Evolutionary conservation across 1,284 basidiomycete genomes (phyloP).

Genomic region (Tilletia indica): DNA sequence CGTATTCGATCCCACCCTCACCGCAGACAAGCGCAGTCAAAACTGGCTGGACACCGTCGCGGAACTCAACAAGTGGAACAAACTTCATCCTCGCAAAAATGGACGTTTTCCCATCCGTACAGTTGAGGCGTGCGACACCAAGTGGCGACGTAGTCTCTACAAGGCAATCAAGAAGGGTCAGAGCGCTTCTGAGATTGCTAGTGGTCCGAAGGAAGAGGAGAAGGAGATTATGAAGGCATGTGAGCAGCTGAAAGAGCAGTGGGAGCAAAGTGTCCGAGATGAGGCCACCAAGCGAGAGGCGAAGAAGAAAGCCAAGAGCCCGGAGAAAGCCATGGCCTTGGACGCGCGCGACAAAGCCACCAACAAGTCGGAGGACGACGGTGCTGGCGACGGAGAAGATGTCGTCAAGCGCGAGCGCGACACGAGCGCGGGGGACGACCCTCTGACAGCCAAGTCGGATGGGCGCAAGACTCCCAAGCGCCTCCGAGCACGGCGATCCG

Average conservation of each 20-base stretch:
- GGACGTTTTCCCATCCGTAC: not conserved
- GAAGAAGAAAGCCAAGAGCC: slow-evolving; percentile 5
- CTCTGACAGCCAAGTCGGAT: not conserved
- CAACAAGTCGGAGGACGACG: no score
- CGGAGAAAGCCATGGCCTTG: not conserved
- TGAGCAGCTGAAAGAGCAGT: not conserved
- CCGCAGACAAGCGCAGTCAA: not conserved
- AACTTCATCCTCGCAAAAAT: not conserved
- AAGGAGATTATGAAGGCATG: not conserved
- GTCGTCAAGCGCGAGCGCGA: no score
- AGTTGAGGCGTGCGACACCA: not conserved
- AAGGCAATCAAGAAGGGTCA: not conserved
- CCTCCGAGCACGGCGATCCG: not conserved
- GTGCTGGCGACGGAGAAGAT: no score
- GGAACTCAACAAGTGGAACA: not conserved
- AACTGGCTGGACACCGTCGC: not conserved
- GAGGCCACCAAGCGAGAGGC: not conserved
- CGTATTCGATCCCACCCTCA: not conserved
- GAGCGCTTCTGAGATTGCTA: not conserved
- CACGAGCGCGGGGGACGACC: not conserved
- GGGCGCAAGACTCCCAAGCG: not conserved
- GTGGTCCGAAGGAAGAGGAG: not conserved
- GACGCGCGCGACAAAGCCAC: not conserved
- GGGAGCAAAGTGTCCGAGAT: not conserved
- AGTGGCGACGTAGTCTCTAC: not conserved